phyloP scores from a whole-genome alignment of 352 stramenopile genomes.

The Phytophthora megakarya region DNA sequence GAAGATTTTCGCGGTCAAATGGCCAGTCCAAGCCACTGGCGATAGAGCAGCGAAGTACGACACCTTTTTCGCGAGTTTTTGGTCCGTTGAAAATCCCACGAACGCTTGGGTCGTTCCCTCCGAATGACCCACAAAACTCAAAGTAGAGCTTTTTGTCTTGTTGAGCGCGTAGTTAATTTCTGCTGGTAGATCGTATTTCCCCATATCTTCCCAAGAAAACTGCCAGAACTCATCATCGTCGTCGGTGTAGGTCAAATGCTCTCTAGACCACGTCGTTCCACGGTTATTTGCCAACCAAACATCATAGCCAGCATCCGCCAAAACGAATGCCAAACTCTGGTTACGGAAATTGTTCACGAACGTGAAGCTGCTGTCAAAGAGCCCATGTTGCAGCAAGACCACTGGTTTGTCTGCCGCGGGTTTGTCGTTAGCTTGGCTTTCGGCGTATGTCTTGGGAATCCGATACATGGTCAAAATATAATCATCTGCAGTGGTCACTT shows the following conservation, averaged over 20 bases:
- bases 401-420: constrained; percentile 40
- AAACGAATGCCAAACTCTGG: constrained; percentile 55
- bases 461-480: constrained; percentile 67
- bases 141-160: constrained; percentile 27
- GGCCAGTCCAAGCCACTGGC: constrained; percentile 44
- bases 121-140: constrained; percentile 56
- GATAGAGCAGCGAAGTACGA: constrained; percentile 56
- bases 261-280: constrained; percentile 57
- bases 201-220: constrained; percentile 65
- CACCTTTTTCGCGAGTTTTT: constrained; percentile 52
- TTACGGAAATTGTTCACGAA: constrained; percentile 57
- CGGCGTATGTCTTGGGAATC: constrained; percentile 45
- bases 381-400: constrained; percentile 55
- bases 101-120: constrained; percentile 59
- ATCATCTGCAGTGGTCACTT: constrained; percentile 49
- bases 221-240: constrained; percentile 54
- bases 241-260: constrained; percentile 46
- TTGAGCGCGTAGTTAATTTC: constrained; percentile 51
- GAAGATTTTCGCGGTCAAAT: constrained; percentile 45
- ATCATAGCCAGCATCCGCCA: constrained; percentile 57
- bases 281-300: constrained; percentile 66
- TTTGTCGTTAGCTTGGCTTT: constrained; percentile 31
- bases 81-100: constrained; percentile 50
- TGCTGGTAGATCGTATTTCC: constrained; percentile 50
- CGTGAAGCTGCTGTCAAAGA: constrained; percentile 57